A percentile compares a stretch with the other conserved stretches of the same genome.
Conservation (phyloP, 2,329 filamentous ascomycete genomes). For the Sarocladium kiliense region DNA sequence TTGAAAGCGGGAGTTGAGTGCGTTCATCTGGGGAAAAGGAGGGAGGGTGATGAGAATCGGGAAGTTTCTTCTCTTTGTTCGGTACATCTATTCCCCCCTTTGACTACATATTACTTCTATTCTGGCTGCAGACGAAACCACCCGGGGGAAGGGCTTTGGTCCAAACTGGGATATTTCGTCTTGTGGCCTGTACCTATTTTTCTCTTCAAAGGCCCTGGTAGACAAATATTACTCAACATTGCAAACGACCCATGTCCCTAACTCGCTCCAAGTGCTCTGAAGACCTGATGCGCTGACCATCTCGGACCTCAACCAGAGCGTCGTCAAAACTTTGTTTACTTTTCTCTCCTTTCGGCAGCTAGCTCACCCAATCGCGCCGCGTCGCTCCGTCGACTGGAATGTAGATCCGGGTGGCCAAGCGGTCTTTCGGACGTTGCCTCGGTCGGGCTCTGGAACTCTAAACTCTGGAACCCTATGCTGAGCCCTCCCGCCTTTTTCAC, state of each 20-base stretch:
- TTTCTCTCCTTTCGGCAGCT: not conserved
- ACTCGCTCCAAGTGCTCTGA: too few species aligned
- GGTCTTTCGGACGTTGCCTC: too few species aligned
- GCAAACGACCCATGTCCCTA: not conserved
- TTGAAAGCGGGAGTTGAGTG: constrained; percentile 1
- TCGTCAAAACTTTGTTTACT: not conserved
- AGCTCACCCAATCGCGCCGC: not conserved
- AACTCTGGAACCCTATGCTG: too few species aligned
- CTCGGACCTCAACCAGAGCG: not conserved
- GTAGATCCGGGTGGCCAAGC: not conserved
- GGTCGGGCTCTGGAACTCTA: too few species aligned
- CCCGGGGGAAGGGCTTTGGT: not conserved
- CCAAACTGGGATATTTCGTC: not conserved
- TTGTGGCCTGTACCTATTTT: not conserved
- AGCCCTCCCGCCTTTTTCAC: not conserved
- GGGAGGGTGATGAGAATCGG: not conserved
- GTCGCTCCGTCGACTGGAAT: not conserved
- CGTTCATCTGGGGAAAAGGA: constrained; percentile 1
- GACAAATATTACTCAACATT: constrained; percentile 8
- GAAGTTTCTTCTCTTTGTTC: not conserved
- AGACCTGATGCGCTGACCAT: too few species aligned
- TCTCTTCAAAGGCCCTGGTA: constrained; percentile 1
- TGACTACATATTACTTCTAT: not conserved
- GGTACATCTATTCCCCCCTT: not conserved
- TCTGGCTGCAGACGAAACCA: not conserved